These are phyloP conservation scores for Cicer bijugum DNA, from an alignment of 306 rosid species.

Conservation along the genomic window DNA sequence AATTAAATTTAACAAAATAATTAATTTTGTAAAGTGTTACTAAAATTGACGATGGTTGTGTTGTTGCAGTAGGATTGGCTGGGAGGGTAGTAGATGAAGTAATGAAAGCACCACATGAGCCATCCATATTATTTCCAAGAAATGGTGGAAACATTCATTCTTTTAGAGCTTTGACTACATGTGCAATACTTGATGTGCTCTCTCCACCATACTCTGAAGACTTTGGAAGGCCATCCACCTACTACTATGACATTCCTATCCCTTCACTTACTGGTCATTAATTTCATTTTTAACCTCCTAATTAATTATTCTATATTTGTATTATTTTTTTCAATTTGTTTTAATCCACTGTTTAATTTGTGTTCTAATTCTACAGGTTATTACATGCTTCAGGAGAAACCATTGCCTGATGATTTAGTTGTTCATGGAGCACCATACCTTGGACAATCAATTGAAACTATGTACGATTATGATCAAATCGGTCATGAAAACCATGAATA, in stretches of 20 bases:
- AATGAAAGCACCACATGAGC: constrained; percentile 55
- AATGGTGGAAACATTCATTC: constrained; percentile 78
- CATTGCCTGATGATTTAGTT: constrained; percentile 54
- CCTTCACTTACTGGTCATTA: constrained; percentile 58
- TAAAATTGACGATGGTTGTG: not conserved
- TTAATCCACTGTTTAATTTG: constrained; percentile 8
- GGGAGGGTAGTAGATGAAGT: constrained; percentile 52
- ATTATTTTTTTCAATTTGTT: not conserved
- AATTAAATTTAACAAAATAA: too few relatives aligned
- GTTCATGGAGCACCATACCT: constrained; percentile 66
- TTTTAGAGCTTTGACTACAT: constrained; percentile 60
- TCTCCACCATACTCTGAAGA: constrained; percentile 70
- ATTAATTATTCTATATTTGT: not conserved
- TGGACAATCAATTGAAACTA: constrained; percentile 52
- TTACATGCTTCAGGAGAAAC: constrained; percentile 60
- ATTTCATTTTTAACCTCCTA: not conserved
- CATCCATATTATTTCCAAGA: constrained; percentile 58
- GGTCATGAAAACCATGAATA: not conserved
- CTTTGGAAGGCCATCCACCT: constrained; percentile 66
- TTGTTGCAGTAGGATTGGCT: constrained; percentile 60
- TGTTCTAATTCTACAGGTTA: constrained; percentile 49
- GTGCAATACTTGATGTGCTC: constrained; percentile 69
- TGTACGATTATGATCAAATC: constrained; percentile 15
- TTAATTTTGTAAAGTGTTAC: too few relatives aligned
- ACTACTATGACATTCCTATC: constrained; percentile 56